These are phyloP conservation scores for Starmerella vaccinii DNA, from an alignment of 805 yeast genomes.

Conservation along the genomic window DNA sequence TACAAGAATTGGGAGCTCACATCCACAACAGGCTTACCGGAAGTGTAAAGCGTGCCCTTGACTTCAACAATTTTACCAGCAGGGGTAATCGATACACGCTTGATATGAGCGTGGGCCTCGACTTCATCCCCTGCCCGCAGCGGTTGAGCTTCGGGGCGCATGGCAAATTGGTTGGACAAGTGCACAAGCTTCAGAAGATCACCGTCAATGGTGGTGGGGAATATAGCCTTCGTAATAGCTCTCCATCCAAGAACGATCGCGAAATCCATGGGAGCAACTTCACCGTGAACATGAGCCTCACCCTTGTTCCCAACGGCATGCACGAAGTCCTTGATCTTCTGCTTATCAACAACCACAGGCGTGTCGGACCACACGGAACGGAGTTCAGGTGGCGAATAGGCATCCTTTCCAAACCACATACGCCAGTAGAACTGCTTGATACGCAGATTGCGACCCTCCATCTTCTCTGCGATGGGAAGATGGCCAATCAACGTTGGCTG, in stretches of 20 bases:
- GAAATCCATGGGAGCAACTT: conserved; percentile 93
- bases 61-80: conserved; percentile 95
- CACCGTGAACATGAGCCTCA: conserved; percentile 84
- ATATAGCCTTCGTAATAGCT: conserved; percentile 94
- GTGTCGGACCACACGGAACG: conserved; percentile 65
- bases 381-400: conserved; percentile 46
- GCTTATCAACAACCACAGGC: conserved; percentile 50
- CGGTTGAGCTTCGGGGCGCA: conserved; percentile 86
- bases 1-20: conserved; percentile 92
- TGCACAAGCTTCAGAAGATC: conserved; percentile 90
- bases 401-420: conserved; percentile 71
- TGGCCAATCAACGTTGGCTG: conserved; percentile 72
- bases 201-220: conserved; percentile 94
- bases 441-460: conserved; percentile 82
- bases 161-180: conserved; percentile 84
- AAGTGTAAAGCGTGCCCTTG: conserved; percentile 63
- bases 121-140: conserved; percentile 81
- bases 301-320: conserved; percentile 96
- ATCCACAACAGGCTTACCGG: conserved; percentile 78
- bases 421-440: conserved; percentile 96
- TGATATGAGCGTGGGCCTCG: conserved; percentile 69
- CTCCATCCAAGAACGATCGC: conserved; percentile 98
- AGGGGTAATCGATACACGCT: conserved; percentile 80
- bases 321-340: conserved; percentile 81
- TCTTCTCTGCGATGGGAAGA: conserved; percentile 85